A percentile compares a stretch with the other conserved stretches of the same genome.
Evolutionary conservation across 164 flowering plant species (phyloP).

Genomic region (Stephania japonica): DNA sequence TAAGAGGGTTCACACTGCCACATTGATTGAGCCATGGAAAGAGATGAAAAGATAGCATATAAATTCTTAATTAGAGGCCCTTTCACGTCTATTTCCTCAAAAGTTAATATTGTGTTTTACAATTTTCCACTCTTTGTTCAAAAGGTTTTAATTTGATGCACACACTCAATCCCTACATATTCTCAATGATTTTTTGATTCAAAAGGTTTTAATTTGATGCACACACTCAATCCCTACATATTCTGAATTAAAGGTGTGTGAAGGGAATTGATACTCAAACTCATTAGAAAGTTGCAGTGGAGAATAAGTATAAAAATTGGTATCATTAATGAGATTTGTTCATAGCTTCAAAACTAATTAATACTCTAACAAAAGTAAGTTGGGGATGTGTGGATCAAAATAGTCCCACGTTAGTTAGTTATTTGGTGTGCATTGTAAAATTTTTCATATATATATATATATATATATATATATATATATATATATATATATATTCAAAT

Average conservation of each 20-base stretch:
- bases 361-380: too few species aligned
- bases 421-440: too few species aligned
- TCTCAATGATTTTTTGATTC: background rate
- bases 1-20: slow-evolving; percentile 1
- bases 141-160: background rate
- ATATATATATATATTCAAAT: too few species aligned
- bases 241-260: background rate
- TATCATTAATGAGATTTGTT: background rate
- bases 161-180: background rate
- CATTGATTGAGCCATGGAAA: background rate
- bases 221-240: background rate
- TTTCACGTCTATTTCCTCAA: background rate
- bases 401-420: too few species aligned
- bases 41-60: background rate
- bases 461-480: too few species aligned
- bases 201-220: background rate
- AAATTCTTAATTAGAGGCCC: background rate
- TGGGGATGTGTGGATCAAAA: too few species aligned
- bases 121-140: background rate
- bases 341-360: background rate
- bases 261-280: background rate
- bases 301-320: background rate
- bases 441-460: too few species aligned
- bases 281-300: background rate
- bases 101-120: background rate